These are phyloP conservation scores for Xylaria telfairii DNA, from an alignment of 495 filamentous ascomycete genomes.

Conservation along the genomic window DNA sequence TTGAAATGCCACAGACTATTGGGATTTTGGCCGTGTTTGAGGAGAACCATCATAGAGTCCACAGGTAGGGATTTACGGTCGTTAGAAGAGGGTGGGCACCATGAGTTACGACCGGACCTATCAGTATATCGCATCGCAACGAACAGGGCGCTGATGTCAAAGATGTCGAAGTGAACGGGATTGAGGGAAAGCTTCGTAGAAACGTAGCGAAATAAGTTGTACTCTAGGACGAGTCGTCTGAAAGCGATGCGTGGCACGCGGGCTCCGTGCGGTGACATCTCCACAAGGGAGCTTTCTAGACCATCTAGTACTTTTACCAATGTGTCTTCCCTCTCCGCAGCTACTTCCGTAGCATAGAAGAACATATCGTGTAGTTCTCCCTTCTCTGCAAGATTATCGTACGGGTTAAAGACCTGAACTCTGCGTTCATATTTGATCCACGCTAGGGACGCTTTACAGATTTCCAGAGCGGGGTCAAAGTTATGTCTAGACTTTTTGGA, in stretches of 20 bases:
- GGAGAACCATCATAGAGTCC: not conserved
- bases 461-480: not conserved
- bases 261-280: not conserved
- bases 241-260: not conserved
- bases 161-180: not conserved
- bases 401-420: not conserved
- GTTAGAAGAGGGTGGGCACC: not conserved
- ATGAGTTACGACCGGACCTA: not conserved
- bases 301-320: not conserved
- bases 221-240: not conserved
- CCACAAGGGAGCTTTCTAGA: not conserved
- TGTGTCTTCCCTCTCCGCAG: not conserved
- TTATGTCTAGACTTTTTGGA: not conserved
- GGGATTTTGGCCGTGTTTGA: not conserved
- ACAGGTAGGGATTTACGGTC: not conserved
- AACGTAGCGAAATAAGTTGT: not conserved
- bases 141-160: not conserved
- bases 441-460: not conserved
- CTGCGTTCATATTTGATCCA: not conserved
- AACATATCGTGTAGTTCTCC: not conserved
- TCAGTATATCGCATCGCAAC: no score
- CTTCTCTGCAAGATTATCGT: not conserved
- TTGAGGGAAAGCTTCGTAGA: not conserved
- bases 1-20: not conserved
- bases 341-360: not conserved